Evolutionary conservation across 2,329 filamentous ascomycete genomes (phyloP).

Genomic region (Paecilomyces formosus): DNA sequence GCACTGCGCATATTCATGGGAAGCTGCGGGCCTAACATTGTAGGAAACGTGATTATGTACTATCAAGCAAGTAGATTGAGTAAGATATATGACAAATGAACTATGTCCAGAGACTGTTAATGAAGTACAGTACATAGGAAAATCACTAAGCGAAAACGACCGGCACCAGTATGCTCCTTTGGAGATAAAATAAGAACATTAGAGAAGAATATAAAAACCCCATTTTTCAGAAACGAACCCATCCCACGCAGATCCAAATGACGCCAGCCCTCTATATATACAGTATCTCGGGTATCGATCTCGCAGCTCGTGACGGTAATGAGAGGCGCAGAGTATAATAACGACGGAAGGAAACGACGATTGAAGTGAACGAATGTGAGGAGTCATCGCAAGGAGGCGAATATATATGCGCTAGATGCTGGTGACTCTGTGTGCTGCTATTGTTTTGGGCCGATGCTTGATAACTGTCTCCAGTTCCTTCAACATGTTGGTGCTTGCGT

Average conservation of each 20-base stretch:
- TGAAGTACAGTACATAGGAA: slow-evolving; percentile 1
- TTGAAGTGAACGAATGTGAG: not conserved
- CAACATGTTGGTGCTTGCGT: slow-evolving; percentile 83
- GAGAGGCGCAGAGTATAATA: not conserved
- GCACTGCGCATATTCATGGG: no score
- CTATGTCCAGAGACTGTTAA: not conserved
- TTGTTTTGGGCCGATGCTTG: slow-evolving; percentile 44
- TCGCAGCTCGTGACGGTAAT: not conserved
- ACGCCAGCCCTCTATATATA: not conserved
- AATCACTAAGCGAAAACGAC: not conserved
- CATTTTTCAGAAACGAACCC: not conserved
- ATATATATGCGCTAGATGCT: slow-evolving; percentile 26
- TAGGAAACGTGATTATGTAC: not conserved
- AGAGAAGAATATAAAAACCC: not conserved
- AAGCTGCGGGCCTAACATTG: not conserved
- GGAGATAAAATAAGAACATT: not conserved
- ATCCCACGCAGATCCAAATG: not conserved
- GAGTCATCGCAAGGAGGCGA: not conserved
- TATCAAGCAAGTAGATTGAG: not conserved
- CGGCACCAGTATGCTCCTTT: not conserved
- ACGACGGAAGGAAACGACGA: not conserved
- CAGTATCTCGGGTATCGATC: not conserved
- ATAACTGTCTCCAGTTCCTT: slow-evolving; percentile 90
- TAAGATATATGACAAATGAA: not conserved
- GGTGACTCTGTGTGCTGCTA: slow-evolving; percentile 34